Evolutionary conservation across 2,329 filamentous ascomycete genomes (phyloP), one percentile per base, ranked within the genome.

Genomic region (Xylaria sp.): DNA sequence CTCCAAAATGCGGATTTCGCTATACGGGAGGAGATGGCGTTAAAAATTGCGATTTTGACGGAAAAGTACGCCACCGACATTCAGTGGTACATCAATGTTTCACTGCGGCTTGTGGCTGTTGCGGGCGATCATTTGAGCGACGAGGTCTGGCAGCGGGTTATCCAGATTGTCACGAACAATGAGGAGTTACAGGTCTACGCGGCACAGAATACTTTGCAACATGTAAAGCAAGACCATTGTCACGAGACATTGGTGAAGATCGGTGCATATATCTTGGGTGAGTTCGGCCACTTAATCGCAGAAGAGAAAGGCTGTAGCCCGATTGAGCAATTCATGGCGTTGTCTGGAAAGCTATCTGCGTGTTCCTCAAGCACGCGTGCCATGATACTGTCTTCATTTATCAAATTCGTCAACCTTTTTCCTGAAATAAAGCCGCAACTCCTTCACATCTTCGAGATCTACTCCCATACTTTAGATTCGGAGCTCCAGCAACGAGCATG

Each of bases 21-120:
- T 5, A 98, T 99, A 75, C 90, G 97, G 71, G 97, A 99, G 82
- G 96, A 99, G 81, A 99, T 99, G 96, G 96, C 98, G 3, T 85
- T 99, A 71, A 99, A 99, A 83, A 97, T 99, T 81, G 96, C 96
- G 61, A 99, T 99, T 77, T 82, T 99, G 72, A 98, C 97, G 0
- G 96, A 99, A 79, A 98, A 98, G 79, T 99, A 99, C 79, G 96
- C 96, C 27, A 98, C 94, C 0, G 96, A 99, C 77, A 93, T 97
- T 23, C 95, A 98, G 83, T 99, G 96, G 96, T 99, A 99, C 80
- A 97, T 99, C 71, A 95, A 99, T 78, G 98, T 98, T 74, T 97
- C 96, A 12, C 85, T 99, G 73, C 90, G 95, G 65, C 87, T 99
- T 61, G 94, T 99, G 68, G 94, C 95, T 67, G 94, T 98, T 89